Base-by-base conservation (phyloP, 2,329 filamentous ascomycete genomes). In the Samsoniella hepiali region DNA sequence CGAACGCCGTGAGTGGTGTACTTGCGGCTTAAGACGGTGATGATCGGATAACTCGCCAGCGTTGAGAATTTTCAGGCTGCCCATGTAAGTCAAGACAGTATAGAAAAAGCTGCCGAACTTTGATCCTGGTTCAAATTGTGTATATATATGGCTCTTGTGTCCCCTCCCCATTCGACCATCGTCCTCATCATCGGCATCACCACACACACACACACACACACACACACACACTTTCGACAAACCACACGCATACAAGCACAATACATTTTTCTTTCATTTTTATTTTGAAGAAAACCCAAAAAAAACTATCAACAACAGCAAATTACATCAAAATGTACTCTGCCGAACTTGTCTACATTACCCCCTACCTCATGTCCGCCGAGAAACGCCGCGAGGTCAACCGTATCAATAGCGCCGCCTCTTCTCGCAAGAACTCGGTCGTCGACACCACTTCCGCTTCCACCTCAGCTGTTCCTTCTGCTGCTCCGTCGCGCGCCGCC, bases 311-410 rank as follows among this genome's bases (percentile, higher is more conserved):
- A 22, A 36, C 10, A 50, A 36, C 8, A 56, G 11, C 38, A 32
- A 22, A 22, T 22, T 22, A 22, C 22, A 40, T 29, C 29, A 49
- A 42, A 45, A 64, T 64, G 63, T 62, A 54, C 58, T 58, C 63
- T 22, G 51, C 58, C 53, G 63, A 64, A 7, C 58, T 62, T 54
- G 58, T 58, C 58, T 64, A 58, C 58, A 58, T 64, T 47, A 47
- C 63, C 40, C 58, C 63, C 38, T 64, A 62, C 58, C 47, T 59
- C 55, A 64, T 59, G 62, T 38, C 55, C 38, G 58, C 58, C 47
- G 40, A 51, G 42, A 50, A 45, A 27, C 40, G 44, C 44, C 59
- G 59, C 40, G 59, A 55, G 40, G 45, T 55, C 50, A 57, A 49
- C n/a, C 42, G 42, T 40, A 49, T 54, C 63, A 57, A 55, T 58